These are phyloP conservation scores for Leccinum griseonigrum DNA, from an alignment of 1,284 basidiomycete genomes.

Conservation along the genomic window DNA sequence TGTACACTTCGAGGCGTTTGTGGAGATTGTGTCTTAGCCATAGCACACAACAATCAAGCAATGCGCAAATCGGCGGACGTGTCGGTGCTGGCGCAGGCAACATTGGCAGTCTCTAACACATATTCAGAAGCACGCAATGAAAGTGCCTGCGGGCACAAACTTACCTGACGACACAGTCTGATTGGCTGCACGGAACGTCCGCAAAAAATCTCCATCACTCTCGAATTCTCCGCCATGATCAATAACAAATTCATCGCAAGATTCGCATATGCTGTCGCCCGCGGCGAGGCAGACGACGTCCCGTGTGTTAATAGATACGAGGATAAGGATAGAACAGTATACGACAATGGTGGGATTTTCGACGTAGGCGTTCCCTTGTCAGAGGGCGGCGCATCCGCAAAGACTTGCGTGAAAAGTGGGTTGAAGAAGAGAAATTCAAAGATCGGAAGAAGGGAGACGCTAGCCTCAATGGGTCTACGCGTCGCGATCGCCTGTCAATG, in stretches of 20 bases:
- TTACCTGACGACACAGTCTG: constrained; percentile 60
- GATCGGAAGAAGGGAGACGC: constrained; percentile 53
- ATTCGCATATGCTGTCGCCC: constrained; percentile 59
- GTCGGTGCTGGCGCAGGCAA: constrained; percentile 40
- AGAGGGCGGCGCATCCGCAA: constrained; percentile 38
- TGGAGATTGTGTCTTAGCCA: constrained; percentile 69
- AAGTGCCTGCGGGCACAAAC: constrained; percentile 5
- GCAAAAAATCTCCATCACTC: constrained; percentile 45
- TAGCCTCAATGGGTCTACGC: constrained; percentile 57
- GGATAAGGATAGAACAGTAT: constrained; percentile 50
- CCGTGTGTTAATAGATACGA: constrained; percentile 66
- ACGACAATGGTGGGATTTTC: constrained; percentile 35
- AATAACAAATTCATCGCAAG: constrained; percentile 51
- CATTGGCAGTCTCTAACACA: constrained; percentile 46
- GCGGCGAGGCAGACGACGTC: constrained; percentile 51
- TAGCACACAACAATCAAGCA: constrained; percentile 64
- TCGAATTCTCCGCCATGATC: too few relatives aligned
- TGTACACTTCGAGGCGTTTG: constrained; percentile 52
- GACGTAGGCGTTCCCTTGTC: constrained; percentile 16
- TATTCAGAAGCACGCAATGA: not conserved
- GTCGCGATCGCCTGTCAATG: constrained; percentile 1
- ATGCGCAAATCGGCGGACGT: constrained; percentile 48
- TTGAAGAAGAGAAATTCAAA: constrained; percentile 59
- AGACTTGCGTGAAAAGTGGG: constrained; percentile 41
- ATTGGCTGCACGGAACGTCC: constrained; percentile 39